These are phyloP conservation scores for Carex kokanica DNA, from an alignment of 176 grass and related monocot genomes.

Conservation along the genomic window DNA sequence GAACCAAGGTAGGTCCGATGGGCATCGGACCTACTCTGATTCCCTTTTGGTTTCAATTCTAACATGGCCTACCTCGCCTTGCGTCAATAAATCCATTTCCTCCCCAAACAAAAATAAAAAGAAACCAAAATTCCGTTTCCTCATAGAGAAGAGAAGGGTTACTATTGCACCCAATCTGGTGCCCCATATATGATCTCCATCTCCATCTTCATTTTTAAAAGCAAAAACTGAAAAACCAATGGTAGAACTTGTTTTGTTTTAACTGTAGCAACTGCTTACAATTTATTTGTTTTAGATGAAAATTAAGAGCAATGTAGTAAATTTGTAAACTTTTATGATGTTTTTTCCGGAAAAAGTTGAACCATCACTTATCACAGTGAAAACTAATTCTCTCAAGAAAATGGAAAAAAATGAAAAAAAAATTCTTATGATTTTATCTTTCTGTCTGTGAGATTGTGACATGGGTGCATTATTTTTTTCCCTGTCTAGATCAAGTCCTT, in stretches of 20 bases:
- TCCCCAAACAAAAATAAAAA: neutral
- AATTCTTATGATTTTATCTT: neutral
- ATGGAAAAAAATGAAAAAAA: too few species aligned
- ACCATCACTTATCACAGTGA: neutral
- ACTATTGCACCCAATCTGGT: neutral
- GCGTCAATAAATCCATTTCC: neutral
- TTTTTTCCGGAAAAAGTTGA: neutral
- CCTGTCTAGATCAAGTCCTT: neutral
- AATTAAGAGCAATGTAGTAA: neutral
- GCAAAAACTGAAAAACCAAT: neutral
- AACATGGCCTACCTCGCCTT: neutral
- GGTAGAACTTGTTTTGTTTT: neutral
- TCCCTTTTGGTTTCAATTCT: slow-evolving; percentile 13
- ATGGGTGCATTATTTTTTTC: slow-evolving; percentile 5
- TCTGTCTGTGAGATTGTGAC: slow-evolving; percentile 1
- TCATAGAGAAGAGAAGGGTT: neutral
- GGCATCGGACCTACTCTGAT: too few species aligned
- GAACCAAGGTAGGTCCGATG: too few species aligned
- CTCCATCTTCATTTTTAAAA: neutral
- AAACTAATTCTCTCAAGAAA: neutral
- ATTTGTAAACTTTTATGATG: neutral
- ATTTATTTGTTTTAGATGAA: neutral
- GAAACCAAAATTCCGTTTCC: neutral
- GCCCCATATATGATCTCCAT: neutral
- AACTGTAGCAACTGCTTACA: neutral